Conservation (phyloP, 164 flowering plant species). For the Litsea cubeba region DNA sequence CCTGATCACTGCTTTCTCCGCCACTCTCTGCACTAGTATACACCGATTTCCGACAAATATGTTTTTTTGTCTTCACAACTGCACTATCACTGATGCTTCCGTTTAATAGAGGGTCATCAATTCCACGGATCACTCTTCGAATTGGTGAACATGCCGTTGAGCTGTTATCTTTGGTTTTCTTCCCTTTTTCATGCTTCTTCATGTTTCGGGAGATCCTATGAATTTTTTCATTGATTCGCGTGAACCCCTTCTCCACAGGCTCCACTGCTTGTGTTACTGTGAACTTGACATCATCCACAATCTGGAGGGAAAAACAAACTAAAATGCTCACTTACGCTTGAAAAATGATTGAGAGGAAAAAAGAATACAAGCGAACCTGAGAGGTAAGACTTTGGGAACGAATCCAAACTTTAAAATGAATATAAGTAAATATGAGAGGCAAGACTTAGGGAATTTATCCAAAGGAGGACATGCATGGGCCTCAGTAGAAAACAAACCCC, state of each 20-base stretch:
- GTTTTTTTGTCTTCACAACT: slow-evolving; percentile 57
- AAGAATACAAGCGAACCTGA: background rate
- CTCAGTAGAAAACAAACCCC: too few species aligned
- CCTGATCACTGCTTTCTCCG: slow-evolving; percentile 83
- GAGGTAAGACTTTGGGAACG: background rate
- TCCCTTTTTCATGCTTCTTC: slow-evolving; percentile 66
- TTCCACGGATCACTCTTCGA: slow-evolving; percentile 70
- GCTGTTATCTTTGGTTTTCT: slow-evolving; percentile 74
- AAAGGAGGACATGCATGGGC: background rate
- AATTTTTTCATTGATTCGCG: slow-evolving; percentile 69
- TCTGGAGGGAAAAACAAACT: slow-evolving; percentile 33
- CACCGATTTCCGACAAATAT: slow-evolving; percentile 55
- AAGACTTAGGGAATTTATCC: background rate
- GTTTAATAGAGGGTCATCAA: slow-evolving; percentile 88
- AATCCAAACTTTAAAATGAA: background rate
- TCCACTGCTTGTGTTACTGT: slow-evolving; percentile 87
- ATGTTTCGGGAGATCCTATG: slow-evolving; percentile 83
- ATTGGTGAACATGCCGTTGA: slow-evolving; percentile 42
- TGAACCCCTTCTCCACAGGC: slow-evolving; percentile 88
- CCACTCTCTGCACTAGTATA: slow-evolving; percentile 87
- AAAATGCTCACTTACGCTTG: background rate
- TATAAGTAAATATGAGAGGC: too few species aligned
- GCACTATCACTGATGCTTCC: slow-evolving; percentile 88
- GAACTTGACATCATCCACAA: slow-evolving; percentile 89
- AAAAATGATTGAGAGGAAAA: background rate